Percentiles rank a stretch among this genome's conserved stretches.
These are phyloP conservation scores for Ceraceosorus guamensis DNA, from an alignment of 1,284 basidiomycete species.

Conservation along the genomic window DNA sequence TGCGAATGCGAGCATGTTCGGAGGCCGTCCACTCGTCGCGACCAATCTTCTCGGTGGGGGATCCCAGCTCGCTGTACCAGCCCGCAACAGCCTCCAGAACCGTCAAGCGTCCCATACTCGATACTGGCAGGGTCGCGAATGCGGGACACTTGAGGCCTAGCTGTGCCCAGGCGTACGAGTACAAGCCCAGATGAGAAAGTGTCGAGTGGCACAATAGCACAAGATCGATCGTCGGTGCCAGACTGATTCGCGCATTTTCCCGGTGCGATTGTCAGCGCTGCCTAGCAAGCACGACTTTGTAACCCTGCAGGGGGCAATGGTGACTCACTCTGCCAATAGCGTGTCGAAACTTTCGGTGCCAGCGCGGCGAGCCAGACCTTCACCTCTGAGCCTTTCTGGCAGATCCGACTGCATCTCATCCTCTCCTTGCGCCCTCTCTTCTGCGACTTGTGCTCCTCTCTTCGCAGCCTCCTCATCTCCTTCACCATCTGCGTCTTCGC, in stretches of 20 bases:
- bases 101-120: slow-evolving; percentile 89
- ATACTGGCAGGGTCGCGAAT: slow-evolving; percentile 92
- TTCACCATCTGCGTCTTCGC: not conserved
- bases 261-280: not conserved
- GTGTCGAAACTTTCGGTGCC: slow-evolving; percentile 14
- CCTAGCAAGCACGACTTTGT: not conserved
- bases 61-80: slow-evolving; percentile 40
- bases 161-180: slow-evolving; percentile 77
- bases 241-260: slow-evolving; percentile 50
- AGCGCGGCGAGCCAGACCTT: not conserved
- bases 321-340: slow-evolving; percentile 9
- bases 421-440: slow-evolving; percentile 9
- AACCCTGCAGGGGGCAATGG: not conserved
- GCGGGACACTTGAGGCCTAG: slow-evolving; percentile 84
- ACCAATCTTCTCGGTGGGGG: slow-evolving; percentile 12
- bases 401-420: not conserved
- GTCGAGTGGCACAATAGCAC: slow-evolving; percentile 90
- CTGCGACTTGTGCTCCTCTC: not conserved
- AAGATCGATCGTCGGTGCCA: slow-evolving; percentile 69
- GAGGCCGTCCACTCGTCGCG: not conserved
- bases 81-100: slow-evolving; percentile 34
- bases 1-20: not conserved
- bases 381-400: not conserved
- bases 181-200: slow-evolving; percentile 76
- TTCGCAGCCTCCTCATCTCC: too few relatives aligned